These are phyloP conservation scores for Pythium oligandrum DNA, from an alignment of 352 stramenopile species.

Conservation along the genomic window DNA sequence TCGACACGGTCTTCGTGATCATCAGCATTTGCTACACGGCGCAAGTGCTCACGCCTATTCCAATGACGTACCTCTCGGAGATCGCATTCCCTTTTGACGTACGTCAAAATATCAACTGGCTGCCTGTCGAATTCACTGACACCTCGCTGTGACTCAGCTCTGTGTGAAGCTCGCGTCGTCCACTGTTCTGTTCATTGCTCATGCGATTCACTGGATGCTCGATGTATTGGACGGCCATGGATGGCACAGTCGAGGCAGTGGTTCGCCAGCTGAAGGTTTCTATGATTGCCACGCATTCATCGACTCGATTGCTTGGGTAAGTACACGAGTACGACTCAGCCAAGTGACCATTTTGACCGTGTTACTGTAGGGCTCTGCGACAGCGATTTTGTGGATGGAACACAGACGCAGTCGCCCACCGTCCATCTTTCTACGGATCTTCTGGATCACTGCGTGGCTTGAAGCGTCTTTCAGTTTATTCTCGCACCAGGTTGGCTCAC, in stretches of 20 bases:
- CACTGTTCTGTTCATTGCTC: conserved; percentile 36
- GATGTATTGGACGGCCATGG: conserved; percentile 33
- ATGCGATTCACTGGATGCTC: conserved; percentile 41
- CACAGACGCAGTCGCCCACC: conserved; percentile 57
- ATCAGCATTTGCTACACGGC: conserved; percentile 44
- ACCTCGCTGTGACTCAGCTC: neutral
- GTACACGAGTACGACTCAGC: conserved; percentile 1
- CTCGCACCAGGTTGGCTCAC: conserved; percentile 18
- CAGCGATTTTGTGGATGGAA: conserved; percentile 64
- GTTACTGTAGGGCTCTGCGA: conserved; percentile 5
- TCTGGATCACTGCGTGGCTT: conserved; percentile 62
- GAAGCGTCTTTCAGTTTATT: conserved; percentile 40
- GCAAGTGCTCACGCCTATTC: conserved; percentile 43
- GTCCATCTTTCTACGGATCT: conserved; percentile 46
- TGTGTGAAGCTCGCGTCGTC: conserved; percentile 33
- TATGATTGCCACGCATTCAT: conserved; percentile 29
- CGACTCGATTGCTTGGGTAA: conserved; percentile 58
- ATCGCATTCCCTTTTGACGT: conserved; percentile 72
- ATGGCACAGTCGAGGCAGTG: conserved; percentile 23
- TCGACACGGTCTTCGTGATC: conserved; percentile 40
- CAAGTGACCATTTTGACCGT: too few species aligned
- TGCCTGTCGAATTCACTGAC: too few species aligned
- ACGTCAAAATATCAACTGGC: conserved; percentile 6
- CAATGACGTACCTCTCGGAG: conserved; percentile 76
- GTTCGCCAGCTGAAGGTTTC: too few species aligned